phyloP scores from a whole-genome alignment of 371 early-diverging fungal species.

The Apophysomyces ossiformis region DNA sequence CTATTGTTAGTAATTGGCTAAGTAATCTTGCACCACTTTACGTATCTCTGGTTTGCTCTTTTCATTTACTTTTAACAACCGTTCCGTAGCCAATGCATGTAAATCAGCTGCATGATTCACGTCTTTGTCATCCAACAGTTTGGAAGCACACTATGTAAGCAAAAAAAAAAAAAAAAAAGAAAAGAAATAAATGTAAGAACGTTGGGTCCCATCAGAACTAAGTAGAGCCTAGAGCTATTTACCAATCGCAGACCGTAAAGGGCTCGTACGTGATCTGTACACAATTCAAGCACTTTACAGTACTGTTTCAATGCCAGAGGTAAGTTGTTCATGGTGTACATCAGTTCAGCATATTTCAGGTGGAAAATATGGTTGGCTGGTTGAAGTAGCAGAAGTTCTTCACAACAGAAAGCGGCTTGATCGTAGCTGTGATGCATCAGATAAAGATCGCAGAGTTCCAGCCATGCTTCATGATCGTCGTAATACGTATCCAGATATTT shows the following conservation, averaged over 20 bases:
- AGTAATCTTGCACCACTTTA: constrained; percentile 38
- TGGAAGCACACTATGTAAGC: constrained; percentile 37
- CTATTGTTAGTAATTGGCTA: constrained; percentile 15
- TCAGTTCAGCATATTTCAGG: constrained; percentile 87
- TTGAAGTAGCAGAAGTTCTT: constrained; percentile 85
- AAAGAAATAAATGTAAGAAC: no score
- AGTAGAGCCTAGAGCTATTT: constrained; percentile 9
- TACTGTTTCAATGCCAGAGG: constrained; percentile 74
- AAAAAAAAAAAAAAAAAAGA: no score
- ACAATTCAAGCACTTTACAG: constrained; percentile 76
- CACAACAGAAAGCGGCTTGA: constrained; percentile 89
- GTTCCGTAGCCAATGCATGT: constrained; percentile 69
- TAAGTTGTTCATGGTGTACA: constrained; percentile 67
- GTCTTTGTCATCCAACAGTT: constrained; percentile 40
- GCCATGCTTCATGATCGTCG: constrained; percentile 89
- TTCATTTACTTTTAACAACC: constrained; percentile 51
- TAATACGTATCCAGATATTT: constrained; percentile 81
- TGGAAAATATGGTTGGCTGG: constrained; percentile 85
- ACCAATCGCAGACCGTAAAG: constrained; percentile 79
- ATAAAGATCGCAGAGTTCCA: constrained; percentile 80
- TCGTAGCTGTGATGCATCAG: constrained; percentile 67
- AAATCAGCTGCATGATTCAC: constrained; percentile 54
- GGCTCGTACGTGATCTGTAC: constrained; percentile 74
- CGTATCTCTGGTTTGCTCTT: constrained; percentile 24
- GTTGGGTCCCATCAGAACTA: no score